phyloP scores from a whole-genome alignment of 2,329 filamentous ascomycete species.

The Triangularia verruculosa region DNA sequence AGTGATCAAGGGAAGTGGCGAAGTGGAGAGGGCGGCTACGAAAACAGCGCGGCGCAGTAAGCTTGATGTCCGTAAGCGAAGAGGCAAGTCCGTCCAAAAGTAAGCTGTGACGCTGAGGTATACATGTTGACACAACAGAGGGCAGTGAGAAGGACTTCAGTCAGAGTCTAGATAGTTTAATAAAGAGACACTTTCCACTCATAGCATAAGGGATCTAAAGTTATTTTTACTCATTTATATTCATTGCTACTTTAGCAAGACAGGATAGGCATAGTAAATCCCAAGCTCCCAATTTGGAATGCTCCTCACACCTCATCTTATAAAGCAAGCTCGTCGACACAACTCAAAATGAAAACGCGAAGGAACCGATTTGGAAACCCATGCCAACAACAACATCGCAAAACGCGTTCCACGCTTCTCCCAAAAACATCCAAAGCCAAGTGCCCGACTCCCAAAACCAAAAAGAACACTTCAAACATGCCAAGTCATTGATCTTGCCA shows the following conservation, averaged over 20 bases:
- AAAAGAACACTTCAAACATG: background rate
- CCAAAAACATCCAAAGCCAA: background rate
- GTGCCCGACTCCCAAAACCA: background rate
- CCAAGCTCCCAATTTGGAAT: background rate
- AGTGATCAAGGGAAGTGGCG: too few relatives aligned
- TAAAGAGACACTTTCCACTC: too few relatives aligned
- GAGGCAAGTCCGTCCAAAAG: too few relatives aligned
- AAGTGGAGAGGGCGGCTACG: too few relatives aligned
- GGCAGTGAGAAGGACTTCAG: too few relatives aligned
- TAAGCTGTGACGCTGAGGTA: too few relatives aligned
- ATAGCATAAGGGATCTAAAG: background rate
- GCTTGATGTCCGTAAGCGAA: too few relatives aligned
- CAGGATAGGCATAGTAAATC: background rate
- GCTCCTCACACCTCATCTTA: background rate
- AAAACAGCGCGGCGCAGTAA: too few relatives aligned
- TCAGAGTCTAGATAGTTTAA: too few relatives aligned
- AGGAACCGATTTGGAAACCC: background rate
- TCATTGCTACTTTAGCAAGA: background rate
- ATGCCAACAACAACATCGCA: background rate
- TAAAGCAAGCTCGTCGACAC: too few relatives aligned
- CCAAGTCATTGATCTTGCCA: background rate
- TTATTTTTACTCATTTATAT: background rate
- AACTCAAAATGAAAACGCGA: too few relatives aligned
- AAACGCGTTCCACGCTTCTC: slow-evolving; percentile 3
- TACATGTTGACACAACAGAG: too few relatives aligned